Conservation (phyloP, 106 monocot species). For the Ottelia alismoides region DNA sequence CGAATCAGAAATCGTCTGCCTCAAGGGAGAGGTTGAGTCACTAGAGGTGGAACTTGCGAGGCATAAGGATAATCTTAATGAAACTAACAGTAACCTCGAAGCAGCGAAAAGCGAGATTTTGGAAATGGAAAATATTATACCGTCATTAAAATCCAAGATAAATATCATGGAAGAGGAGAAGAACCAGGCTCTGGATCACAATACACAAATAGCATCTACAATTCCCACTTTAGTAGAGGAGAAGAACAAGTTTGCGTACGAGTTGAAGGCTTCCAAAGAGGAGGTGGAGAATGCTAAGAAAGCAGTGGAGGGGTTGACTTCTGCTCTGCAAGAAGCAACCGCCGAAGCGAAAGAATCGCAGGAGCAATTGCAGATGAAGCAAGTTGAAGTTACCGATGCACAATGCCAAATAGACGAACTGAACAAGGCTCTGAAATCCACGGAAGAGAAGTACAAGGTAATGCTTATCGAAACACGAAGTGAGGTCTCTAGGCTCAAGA, state of each 20-base stretch:
- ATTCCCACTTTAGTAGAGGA: constrained; percentile 20
- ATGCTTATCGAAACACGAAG: constrained; percentile 44
- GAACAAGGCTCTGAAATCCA: constrained; percentile 30
- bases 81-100: constrained; percentile 6
- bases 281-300: constrained; percentile 45
- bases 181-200: constrained; percentile 8
- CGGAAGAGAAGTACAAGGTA: constrained; percentile 45
- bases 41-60: constrained; percentile 2
- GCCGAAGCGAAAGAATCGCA: constrained; percentile 40
- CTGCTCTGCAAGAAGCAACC: constrained; percentile 55
- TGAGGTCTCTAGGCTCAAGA: constrained; percentile 31
- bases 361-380: constrained; percentile 35
- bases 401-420: constrained; percentile 34
- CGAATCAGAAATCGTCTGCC: constrained; percentile 1
- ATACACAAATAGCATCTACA: background rate
- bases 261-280: constrained; percentile 28
- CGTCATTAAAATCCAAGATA: constrained; percentile 18
- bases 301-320: constrained; percentile 60
- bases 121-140: constrained; percentile 17
- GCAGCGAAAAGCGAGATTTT: constrained; percentile 11
- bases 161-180: constrained; percentile 20
- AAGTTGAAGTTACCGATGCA: constrained; percentile 35
- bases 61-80: constrained; percentile 1
- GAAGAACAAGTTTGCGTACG: constrained; percentile 25
- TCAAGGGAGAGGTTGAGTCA: constrained; percentile 7